Conservation (phyloP, 1,284 basidiomycete species). For the Takashimella tepidaria region DNA sequence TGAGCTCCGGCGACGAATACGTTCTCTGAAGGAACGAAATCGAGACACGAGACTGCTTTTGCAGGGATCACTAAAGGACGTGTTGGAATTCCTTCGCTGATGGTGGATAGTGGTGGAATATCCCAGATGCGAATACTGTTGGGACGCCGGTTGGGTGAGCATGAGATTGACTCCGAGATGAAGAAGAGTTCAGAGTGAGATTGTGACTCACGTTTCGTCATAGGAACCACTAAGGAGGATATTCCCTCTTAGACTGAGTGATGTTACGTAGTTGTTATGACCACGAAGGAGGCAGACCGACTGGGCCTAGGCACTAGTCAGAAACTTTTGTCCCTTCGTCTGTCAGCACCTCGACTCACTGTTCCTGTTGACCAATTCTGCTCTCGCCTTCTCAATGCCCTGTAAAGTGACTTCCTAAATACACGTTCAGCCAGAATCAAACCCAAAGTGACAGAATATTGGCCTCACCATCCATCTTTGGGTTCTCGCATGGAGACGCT, state of each 20-base stretch:
- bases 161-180: no score
- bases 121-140: conserved; percentile 79
- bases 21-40: conserved; percentile 77
- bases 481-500: conserved; percentile 46
- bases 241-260: conserved; percentile 64
- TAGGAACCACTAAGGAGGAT: conserved; percentile 78
- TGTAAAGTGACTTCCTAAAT: conserved; percentile 67
- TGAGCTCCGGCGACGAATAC: conserved; percentile 89
- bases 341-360: no score
- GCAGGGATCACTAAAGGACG: conserved; percentile 51
- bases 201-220: conserved; percentile 57
- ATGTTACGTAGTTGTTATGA: conserved; percentile 83
- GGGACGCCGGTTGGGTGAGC: no score
- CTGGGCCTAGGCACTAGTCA: conserved; percentile 71
- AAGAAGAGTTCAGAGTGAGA: not conserved
- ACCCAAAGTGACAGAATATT: no score
- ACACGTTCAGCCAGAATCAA: not conserved
- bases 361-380: conserved; percentile 60
- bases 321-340: no score
- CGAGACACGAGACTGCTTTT: conserved; percentile 79
- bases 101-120: conserved; percentile 67
- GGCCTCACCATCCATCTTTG: conserved; percentile 68
- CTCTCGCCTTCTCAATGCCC: conserved; percentile 76
- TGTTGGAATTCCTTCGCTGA: conserved; percentile 7
- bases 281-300: conserved; percentile 69